Evolutionary conservation across 2,329 filamentous ascomycete species (phyloP).

Genomic region (Hortaea sp.): DNA sequence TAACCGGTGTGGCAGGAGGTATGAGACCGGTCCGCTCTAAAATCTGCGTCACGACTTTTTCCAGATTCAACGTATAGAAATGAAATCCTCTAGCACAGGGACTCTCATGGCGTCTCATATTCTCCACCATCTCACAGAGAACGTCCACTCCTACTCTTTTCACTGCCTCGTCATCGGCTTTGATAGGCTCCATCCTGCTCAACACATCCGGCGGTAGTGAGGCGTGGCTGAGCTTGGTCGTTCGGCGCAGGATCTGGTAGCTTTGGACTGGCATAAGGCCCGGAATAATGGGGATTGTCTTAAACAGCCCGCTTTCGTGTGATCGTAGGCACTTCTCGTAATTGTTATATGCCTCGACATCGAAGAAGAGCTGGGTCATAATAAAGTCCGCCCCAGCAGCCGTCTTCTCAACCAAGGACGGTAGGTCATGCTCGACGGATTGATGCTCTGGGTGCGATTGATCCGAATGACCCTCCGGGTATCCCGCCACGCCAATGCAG

Average conservation of each 20-base stretch:
- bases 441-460: conserved; percentile 78
- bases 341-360: conserved; percentile 67
- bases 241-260: conserved; percentile 89
- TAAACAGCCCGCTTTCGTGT: conserved; percentile 77
- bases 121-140: conserved; percentile 70
- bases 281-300: conserved; percentile 79
- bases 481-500: conserved; percentile 86
- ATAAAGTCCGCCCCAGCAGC: conserved; percentile 91
- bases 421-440: conserved; percentile 57
- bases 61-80: conserved; percentile 93
- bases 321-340: conserved; percentile 70
- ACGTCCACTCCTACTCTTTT: conserved; percentile 75
- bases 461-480: conserved; percentile 90
- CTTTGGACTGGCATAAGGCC: conserved; percentile 97
- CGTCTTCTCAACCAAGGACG: conserved; percentile 82
- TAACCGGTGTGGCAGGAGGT: conserved; percentile 35
- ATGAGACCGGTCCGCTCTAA: conserved; percentile 80
- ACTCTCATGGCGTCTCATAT: conserved; percentile 55
- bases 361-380: conserved; percentile 97
- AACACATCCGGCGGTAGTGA: conserved; percentile 64
- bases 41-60: conserved; percentile 92
- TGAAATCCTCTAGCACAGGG: conserved; percentile 70
- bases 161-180: conserved; percentile 69
- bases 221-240: conserved; percentile 89
- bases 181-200: conserved; percentile 59